These are phyloP conservation scores for Xylona heveae DNA, from an alignment of 495 filamentous ascomycete genomes.

Conservation along the genomic window DNA sequence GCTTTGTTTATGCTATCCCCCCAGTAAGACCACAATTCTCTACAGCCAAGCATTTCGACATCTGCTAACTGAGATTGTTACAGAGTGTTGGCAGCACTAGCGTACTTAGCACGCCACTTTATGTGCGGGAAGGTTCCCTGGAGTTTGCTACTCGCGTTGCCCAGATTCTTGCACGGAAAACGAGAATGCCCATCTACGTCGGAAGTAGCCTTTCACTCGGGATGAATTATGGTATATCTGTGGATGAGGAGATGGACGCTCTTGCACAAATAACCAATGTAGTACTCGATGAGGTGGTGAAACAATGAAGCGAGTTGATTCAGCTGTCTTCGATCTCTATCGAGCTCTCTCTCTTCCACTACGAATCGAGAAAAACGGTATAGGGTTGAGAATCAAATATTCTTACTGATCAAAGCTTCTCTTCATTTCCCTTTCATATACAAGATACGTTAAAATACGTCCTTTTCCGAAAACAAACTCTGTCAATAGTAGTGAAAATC, in stretches of 20 bases:
- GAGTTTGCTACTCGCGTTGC: conserved; percentile 76
- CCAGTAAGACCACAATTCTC: conserved; percentile 34
- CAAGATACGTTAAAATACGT: too few species aligned
- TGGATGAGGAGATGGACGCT: conserved; percentile 93
- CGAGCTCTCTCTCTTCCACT: too few species aligned
- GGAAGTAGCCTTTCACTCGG: conserved; percentile 52
- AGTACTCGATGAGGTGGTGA: conserved; percentile 34
- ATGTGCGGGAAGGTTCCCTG: conserved; percentile 45
- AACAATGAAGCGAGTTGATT: too few species aligned
- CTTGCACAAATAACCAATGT: conserved; percentile 49
- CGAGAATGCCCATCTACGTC: conserved; percentile 56
- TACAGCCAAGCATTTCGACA: not conserved
- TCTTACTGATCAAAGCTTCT: too few species aligned
- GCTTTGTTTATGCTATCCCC: conserved; percentile 83
- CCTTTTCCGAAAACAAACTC: too few species aligned
- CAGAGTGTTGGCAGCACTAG: conserved; percentile 34
- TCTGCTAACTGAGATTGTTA: conserved; percentile 6
- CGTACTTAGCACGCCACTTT: conserved; percentile 59
- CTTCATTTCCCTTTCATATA: too few species aligned
- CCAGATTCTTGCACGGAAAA: conserved; percentile 54
- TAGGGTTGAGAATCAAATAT: too few species aligned
- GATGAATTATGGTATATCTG: conserved; percentile 45
- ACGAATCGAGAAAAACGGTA: too few species aligned
- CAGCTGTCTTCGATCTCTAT: too few species aligned
- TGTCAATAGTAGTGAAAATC: too few species aligned